Conservation (phyloP, 1,284 basidiomycete species). For the Rhodotorula glutinis region DNA sequence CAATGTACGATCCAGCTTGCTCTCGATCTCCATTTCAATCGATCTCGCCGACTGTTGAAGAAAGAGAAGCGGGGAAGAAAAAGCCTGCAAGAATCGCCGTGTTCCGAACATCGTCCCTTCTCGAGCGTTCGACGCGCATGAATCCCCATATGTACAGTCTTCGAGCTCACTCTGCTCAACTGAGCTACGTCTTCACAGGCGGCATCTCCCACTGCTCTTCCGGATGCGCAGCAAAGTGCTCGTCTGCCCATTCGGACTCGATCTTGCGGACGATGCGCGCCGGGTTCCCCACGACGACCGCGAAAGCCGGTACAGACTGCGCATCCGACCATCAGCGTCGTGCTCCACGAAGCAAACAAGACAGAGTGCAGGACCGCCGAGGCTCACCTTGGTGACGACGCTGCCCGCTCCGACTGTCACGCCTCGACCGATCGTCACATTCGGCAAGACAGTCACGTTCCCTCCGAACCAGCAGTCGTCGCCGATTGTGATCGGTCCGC, state of each 20-base stretch:
- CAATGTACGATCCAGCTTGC: no score
- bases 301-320: slow-evolving; percentile 47
- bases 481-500: slow-evolving; percentile 49
- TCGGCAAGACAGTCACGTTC: slow-evolving; percentile 51
- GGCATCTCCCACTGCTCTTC: slow-evolving; percentile 31
- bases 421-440: slow-evolving; percentile 54
- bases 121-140: no score
- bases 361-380: neutral
- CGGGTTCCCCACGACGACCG: slow-evolving; percentile 53
- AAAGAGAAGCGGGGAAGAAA: no score
- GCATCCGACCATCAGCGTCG: no score
- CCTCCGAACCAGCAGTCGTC: slow-evolving; percentile 54
- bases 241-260: slow-evolving; percentile 21
- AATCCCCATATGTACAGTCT: no score
- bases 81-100: neutral
- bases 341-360: neutral
- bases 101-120: no score
- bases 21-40: no score
- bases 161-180: no score
- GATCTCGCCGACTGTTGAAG: no score
- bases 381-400: slow-evolving; percentile 52
- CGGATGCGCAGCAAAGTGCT: slow-evolving; percentile 27
- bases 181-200: neutral
- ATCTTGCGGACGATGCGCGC: slow-evolving; percentile 50
- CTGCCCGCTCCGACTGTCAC: slow-evolving; percentile 53